phyloP scores from a whole-genome alignment of 805 yeast species.

The Citeromyces nyonsensis region DNA sequence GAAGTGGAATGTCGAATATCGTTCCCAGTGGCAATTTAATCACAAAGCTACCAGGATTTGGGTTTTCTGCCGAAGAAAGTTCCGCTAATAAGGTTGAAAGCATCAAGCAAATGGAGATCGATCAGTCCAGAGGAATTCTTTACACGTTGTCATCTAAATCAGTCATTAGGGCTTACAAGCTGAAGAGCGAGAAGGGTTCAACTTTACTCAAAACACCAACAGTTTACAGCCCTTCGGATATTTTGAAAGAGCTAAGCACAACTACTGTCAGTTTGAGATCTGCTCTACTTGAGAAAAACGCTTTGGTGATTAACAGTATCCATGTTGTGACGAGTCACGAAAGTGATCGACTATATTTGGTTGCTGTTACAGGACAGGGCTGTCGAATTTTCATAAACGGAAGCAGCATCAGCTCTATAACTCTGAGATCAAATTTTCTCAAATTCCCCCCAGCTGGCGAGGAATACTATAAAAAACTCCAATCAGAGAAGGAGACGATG shows the following conservation, averaged over 20 bases:
- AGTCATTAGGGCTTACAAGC: slow-evolving; percentile 62
- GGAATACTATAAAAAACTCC: slow-evolving; percentile 12
- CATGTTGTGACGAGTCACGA: slow-evolving; percentile 48
- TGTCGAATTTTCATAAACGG: slow-evolving; percentile 59
- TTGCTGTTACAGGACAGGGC: slow-evolving; percentile 76
- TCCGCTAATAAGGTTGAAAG: slow-evolving; percentile 22
- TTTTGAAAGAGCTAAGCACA: slow-evolving; percentile 29
- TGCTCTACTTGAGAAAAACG: slow-evolving; percentile 29
- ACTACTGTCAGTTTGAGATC: slow-evolving; percentile 23
- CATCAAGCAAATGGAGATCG: slow-evolving; percentile 52
- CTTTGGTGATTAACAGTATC: slow-evolving; percentile 42
- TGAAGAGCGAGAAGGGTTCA: slow-evolving; percentile 12
- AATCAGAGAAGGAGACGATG: slow-evolving; percentile 14
- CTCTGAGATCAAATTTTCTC: slow-evolving; percentile 18
- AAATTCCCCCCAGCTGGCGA: slow-evolving; percentile 28
- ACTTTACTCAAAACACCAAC: slow-evolving; percentile 14
- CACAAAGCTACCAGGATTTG: slow-evolving; percentile 13
- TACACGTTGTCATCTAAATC: slow-evolving; percentile 78
- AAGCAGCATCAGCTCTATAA: slow-evolving; percentile 16
- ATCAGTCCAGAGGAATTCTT: slow-evolving; percentile 59
- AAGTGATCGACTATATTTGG: slow-evolving; percentile 52
- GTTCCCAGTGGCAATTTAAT: slow-evolving; percentile 21
- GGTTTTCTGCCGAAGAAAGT: slow-evolving; percentile 5
- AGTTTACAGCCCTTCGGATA: slow-evolving; percentile 25
- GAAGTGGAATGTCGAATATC: slow-evolving; percentile 37